Percentiles rank a stretch among this genome's conserved stretches.
Evolutionary conservation across 1,284 basidiomycete species (phyloP).

Genomic region (Veloporphyrellus conicus): DNA sequence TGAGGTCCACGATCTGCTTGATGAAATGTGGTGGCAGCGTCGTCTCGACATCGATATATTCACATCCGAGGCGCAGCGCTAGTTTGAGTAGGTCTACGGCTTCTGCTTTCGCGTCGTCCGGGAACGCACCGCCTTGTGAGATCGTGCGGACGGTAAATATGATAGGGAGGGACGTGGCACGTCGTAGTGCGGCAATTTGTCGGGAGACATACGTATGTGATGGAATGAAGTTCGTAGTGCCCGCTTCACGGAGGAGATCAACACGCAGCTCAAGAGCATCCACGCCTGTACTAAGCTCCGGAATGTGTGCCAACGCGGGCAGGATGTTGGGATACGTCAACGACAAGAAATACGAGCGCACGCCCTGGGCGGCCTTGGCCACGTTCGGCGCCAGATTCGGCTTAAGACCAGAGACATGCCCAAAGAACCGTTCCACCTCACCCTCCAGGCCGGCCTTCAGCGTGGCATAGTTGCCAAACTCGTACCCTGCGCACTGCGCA

Average conservation of each 20-base stretch:
- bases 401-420: slow-evolving; percentile 75
- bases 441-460: slow-evolving; percentile 21
- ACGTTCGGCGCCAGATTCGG: slow-evolving; percentile 67
- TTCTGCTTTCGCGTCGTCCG: slow-evolving; percentile 70
- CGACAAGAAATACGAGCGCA: slow-evolving; percentile 85
- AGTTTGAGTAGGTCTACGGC: slow-evolving; percentile 78
- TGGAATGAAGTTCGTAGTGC: slow-evolving; percentile 54
- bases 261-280: slow-evolving; percentile 94
- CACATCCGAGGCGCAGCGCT: slow-evolving; percentile 80
- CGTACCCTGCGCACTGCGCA: slow-evolving; percentile 77
- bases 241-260: slow-evolving; percentile 71
- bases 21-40: slow-evolving; percentile 66
- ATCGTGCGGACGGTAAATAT: slow-evolving; percentile 89
- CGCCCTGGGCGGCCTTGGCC: slow-evolving; percentile 37
- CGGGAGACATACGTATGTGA: slow-evolving; percentile 70
- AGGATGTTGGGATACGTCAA: slow-evolving; percentile 89
- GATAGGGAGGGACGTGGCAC: slow-evolving; percentile 77
- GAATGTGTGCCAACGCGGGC: slow-evolving; percentile 65
- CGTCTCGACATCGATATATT: slow-evolving; percentile 93
- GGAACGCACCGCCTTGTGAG: slow-evolving; percentile 90
- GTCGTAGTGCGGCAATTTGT: slow-evolving; percentile 80
- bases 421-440: slow-evolving; percentile 78
- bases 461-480: slow-evolving; percentile 78
- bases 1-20: slow-evolving; percentile 51
- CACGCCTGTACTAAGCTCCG: slow-evolving; percentile 75